phyloP scores from a whole-genome alignment of 1,139 yeast species.

The Debaryomycetaceae sp. region DNA sequence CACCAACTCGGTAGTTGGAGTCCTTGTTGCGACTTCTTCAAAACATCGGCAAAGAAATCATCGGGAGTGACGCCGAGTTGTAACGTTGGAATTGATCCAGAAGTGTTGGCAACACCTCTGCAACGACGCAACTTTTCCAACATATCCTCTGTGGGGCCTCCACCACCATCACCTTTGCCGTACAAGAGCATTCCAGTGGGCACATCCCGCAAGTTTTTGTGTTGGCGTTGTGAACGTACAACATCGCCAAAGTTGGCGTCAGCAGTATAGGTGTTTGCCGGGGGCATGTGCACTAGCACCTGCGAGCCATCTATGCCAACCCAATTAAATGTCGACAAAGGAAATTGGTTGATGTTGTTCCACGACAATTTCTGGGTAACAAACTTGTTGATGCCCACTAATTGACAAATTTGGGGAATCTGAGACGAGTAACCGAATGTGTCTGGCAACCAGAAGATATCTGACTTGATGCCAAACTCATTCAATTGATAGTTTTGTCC shows the following conservation, averaged over 20 bases:
- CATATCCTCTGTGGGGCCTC: conserved; percentile 95
- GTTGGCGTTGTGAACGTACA: conserved; percentile 69
- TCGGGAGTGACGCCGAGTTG: conserved; percentile 74
- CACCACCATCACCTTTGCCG: conserved; percentile 98
- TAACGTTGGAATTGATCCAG: conserved; percentile 78
- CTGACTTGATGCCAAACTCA: conserved; percentile 72
- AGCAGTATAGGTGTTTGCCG: conserved; percentile 93
- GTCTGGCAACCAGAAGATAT: conserved; percentile 92
- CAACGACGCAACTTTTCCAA: conserved; percentile 86
- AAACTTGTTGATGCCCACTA: conserved; percentile 78
- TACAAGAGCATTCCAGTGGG: conserved; percentile 77
- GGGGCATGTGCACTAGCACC: conserved; percentile 95
- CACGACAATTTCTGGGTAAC: conserved; percentile 92
- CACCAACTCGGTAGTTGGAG: conserved; percentile 75
- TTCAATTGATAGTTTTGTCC: conserved; percentile 84
- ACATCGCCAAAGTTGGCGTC: conserved; percentile 92
- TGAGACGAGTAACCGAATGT: conserved; percentile 96
- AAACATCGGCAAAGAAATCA: conserved; percentile 69
- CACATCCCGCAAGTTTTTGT: conserved; percentile 76
- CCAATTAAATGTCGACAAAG: conserved; percentile 91
- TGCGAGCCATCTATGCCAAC: conserved; percentile 91
- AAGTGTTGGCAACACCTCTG: conserved; percentile 79
- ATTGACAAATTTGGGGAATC: conserved; percentile 85
- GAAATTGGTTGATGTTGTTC: conserved; percentile 91
- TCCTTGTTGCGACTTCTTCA: conserved; percentile 63